A percentile compares a stretch with the other conserved stretches of the same genome.
phyloP scores from a whole-genome alignment of 2,329 filamentous ascomycete species.

The Chrysoporthe austroafricana region DNA sequence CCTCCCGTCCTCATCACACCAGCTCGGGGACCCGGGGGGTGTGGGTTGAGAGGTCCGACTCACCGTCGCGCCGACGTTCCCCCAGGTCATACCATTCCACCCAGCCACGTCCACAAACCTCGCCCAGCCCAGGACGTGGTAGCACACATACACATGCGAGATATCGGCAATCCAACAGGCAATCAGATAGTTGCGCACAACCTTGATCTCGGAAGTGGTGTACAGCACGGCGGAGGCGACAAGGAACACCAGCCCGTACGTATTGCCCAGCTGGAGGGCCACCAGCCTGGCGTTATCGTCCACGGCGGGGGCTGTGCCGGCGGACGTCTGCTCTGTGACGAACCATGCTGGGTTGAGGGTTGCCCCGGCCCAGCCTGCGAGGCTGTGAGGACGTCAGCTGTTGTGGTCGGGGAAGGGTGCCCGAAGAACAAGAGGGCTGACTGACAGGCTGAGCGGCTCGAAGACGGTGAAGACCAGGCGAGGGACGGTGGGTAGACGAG shows the following conservation, averaged over 20 bases:
- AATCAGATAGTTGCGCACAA: constrained; percentile 69
- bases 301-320: constrained; percentile 38
- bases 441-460: constrained; percentile 71
- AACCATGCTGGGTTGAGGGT: constrained; percentile 64
- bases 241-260: constrained; percentile 68
- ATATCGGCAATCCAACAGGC: constrained; percentile 69
- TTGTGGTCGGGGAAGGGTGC: neutral
- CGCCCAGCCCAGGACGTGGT: constrained; percentile 60
- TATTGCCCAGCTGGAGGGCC: constrained; percentile 70
- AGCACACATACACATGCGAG: constrained; percentile 67
- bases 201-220: constrained; percentile 65
- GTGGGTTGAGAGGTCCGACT: constrained; percentile 33
- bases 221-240: constrained; percentile 67
- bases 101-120: constrained; percentile 53
- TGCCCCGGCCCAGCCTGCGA: constrained; percentile 62
- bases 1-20: neutral
- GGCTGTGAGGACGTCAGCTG: constrained; percentile 43
- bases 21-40: neutral
- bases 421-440: constrained; percentile 22
- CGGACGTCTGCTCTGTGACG: constrained; percentile 62
- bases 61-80: constrained; percentile 70
- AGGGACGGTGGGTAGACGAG: constrained; percentile 66
- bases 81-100: constrained; percentile 76
- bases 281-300: constrained; percentile 58
- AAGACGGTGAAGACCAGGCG: constrained; percentile 68